Conservation (phyloP, 441 rosid genomes). For the Pelargonium cotyledonis region DNA sequence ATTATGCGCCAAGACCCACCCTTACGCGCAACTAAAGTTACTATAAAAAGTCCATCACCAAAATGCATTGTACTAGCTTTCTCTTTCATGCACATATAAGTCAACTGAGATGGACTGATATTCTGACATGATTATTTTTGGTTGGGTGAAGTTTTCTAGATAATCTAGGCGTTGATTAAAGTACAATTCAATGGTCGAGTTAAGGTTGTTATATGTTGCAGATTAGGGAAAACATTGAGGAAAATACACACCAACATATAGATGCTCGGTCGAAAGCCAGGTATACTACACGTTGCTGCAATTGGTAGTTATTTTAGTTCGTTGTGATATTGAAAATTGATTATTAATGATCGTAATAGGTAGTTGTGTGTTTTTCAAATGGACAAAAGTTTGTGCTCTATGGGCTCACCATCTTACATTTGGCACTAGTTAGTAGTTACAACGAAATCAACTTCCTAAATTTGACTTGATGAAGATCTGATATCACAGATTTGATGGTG, state of each 20-base stretch:
- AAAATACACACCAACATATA: conserved; percentile 22
- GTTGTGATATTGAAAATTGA: not conserved
- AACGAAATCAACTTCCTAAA: too few species aligned
- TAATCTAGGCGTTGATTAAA: not conserved
- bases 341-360: too few species aligned
- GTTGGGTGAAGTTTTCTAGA: too few species aligned
- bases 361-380: too few species aligned
- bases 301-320: not conserved
- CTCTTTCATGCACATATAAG: not conserved
- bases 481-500: conserved; percentile 1
- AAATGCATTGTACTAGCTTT: not conserved
- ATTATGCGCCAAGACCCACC: too few species aligned
- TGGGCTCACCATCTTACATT: too few species aligned
- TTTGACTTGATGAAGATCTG: not conserved
- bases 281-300: conserved; percentile 6
- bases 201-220: not conserved
- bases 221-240: conserved; percentile 21
- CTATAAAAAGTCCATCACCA: not conserved
- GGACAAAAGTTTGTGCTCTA: too few species aligned
- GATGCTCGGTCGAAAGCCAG: conserved; percentile 25
- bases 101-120: too few species aligned
- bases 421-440: too few species aligned
- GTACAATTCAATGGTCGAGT: not conserved
- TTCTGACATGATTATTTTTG: too few species aligned
- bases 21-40: not conserved